Conservation (phyloP, 2,329 filamentous ascomycete genomes). For the Venturia asperata region DNA sequence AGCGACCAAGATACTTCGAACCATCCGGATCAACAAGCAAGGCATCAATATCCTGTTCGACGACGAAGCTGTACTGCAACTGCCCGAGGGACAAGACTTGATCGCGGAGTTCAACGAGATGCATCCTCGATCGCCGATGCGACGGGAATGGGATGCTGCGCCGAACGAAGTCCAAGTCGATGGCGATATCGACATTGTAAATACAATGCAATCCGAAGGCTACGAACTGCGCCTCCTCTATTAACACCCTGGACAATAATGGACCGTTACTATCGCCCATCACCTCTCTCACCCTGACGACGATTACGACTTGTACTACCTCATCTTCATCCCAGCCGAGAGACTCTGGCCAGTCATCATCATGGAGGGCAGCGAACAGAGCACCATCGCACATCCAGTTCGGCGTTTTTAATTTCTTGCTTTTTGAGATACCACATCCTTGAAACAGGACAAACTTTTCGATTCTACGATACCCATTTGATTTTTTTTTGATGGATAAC, state of each 20-base stretch:
- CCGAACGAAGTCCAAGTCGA: conserved; percentile 43
- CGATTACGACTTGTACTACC: conserved; percentile 11
- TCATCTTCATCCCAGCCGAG: conserved; percentile 1
- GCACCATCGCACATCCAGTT: conserved; percentile 4
- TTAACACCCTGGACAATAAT: conserved; percentile 23
- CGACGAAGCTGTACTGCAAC: conserved; percentile 76
- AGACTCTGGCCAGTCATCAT: conserved; percentile 4
- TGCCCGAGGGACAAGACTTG: conserved; percentile 91
- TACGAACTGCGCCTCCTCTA: conserved; percentile 46
- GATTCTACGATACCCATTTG: conserved; percentile 19
- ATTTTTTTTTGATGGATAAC: conserved; percentile 12
- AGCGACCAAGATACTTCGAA: conserved; percentile 59
- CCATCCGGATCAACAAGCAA: conserved; percentile 63
- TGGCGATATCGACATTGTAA: conserved; percentile 38
- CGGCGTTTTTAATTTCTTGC: conserved; percentile 5
- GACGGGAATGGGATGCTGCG: conserved; percentile 48
- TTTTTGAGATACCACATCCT: conserved; percentile 10
- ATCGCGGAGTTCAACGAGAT: conserved; percentile 62
- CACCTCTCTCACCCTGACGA: not conserved
- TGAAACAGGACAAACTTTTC: conserved; percentile 4
- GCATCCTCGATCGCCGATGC: conserved; percentile 38
- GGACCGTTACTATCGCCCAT: not conserved
- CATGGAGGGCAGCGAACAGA: not conserved
- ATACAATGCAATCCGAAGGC: conserved; percentile 39
- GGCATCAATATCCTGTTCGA: conserved; percentile 82